Evolutionary conservation across 2,329 filamentous ascomycete genomes (phyloP).

Genomic region (Lojkania enalia): DNA sequence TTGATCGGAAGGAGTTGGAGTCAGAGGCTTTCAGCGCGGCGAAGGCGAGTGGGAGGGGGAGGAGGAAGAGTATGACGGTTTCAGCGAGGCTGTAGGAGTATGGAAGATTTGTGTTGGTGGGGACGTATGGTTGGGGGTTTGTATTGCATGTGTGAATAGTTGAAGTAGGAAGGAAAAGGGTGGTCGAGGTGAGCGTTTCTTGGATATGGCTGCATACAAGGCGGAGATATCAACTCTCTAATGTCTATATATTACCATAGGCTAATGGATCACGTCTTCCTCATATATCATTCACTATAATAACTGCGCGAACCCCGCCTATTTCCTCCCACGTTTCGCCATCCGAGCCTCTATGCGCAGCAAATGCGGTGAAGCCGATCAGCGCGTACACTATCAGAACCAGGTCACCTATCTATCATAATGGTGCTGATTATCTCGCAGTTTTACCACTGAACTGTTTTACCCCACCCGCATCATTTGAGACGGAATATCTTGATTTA

Average conservation of each 20-base stretch:
- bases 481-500: too few species aligned
- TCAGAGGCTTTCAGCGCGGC: conserved; percentile 17
- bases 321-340: too few species aligned
- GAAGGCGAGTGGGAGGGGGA: conserved; percentile 30
- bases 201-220: too few species aligned
- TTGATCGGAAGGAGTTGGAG: conserved; percentile 16
- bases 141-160: neutral
- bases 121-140: neutral
- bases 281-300: neutral
- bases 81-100: conserved; percentile 29
- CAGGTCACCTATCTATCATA: too few species aligned
- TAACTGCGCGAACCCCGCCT: neutral
- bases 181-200: neutral
- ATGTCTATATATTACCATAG: neutral
- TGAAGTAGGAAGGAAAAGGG: neutral
- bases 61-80: conserved; percentile 39
- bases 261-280: neutral
- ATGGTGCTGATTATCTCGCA: too few species aligned
- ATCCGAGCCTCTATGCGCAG: too few species aligned
- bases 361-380: too few species aligned
- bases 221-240: neutral
- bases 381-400: too few species aligned
- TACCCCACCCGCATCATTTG: too few species aligned
- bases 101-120: too few species aligned
- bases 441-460: too few species aligned